Conservation (phyloP, 2,329 filamentous ascomycete species). For the Colletotrichum sublineola region DNA sequence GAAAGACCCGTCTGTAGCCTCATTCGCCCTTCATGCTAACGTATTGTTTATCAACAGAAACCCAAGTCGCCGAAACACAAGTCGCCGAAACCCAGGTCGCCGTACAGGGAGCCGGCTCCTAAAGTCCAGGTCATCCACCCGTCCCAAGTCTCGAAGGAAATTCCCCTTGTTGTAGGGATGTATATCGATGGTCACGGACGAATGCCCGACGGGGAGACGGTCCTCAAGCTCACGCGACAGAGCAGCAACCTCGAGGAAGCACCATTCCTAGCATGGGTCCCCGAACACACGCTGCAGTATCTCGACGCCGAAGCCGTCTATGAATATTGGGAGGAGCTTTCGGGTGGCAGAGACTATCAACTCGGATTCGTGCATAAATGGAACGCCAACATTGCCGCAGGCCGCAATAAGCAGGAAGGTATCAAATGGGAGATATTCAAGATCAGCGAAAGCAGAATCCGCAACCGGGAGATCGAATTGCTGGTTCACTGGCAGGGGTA, state of each 20-base stretch:
- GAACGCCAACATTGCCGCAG: background rate
- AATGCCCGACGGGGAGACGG: background rate
- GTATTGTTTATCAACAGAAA: background rate
- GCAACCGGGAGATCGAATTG: background rate
- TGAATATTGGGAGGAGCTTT: background rate
- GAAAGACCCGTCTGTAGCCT: background rate
- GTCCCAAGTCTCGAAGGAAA: background rate
- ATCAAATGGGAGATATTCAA: background rate
- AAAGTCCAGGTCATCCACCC: background rate
- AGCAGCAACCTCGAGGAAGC: background rate
- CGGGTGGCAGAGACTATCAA: background rate
- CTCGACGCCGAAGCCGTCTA: background rate
- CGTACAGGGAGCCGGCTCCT: background rate
- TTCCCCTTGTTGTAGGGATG: background rate
- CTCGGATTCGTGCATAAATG: background rate
- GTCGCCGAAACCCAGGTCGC: background rate
- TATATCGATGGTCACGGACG: background rate
- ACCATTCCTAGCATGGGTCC: background rate
- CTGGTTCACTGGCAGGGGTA: constrained; percentile 1
- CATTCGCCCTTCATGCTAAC: background rate
- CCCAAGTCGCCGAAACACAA: background rate
- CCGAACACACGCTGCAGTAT: background rate
- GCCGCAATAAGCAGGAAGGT: background rate
- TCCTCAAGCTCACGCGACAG: background rate
- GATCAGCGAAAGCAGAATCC: background rate